phyloP scores from a whole-genome alignment of 2,329 filamentous ascomycete species.

The Tolypocladium pustulatum region DNA sequence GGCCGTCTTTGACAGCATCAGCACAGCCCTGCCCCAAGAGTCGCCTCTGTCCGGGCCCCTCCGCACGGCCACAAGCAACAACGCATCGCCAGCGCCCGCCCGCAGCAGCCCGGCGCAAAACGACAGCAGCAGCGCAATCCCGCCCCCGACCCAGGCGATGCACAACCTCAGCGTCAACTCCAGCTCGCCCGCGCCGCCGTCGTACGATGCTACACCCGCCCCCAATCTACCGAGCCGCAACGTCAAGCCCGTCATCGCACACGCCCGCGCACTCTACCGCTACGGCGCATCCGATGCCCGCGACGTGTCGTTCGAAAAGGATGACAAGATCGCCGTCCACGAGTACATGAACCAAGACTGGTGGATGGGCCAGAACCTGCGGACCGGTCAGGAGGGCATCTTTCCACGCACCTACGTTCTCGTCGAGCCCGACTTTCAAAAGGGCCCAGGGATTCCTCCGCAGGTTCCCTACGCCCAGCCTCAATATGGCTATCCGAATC shows the following conservation, averaged over 20 bases:
- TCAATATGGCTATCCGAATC: conserved; percentile 28
- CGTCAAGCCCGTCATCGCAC: conserved; percentile 51
- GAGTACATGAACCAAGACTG: conserved; percentile 97
- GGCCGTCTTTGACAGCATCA: conserved; percentile 64
- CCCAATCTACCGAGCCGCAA: conserved; percentile 29
- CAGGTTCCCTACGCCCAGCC: conserved; percentile 20
- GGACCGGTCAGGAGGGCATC: conserved; percentile 79
- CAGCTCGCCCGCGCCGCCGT: conserved; percentile 33
- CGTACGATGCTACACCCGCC: conserved; percentile 38
- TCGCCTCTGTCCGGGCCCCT: conserved; percentile 43
- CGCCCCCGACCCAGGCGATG: conserved; percentile 27
- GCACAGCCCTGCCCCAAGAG: conserved; percentile 63
- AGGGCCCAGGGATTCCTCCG: conserved; percentile 15
- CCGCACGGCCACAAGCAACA: conserved; percentile 25
- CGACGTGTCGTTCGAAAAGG: conserved; percentile 70
- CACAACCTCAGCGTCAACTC: conserved; percentile 28
- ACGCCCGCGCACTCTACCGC: conserved; percentile 72
- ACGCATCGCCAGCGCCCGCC: conserved; percentile 20
- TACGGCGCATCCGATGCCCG: conserved; percentile 72
- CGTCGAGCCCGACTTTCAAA: conserved; percentile 50
- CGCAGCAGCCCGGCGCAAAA: conserved; percentile 19
- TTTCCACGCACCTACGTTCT: conserved; percentile 90
- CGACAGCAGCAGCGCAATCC: conserved; percentile 10
- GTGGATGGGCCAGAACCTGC: conserved; percentile 84
- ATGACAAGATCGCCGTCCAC: conserved; percentile 69